These are phyloP conservation scores for Lathyrus oleraceus DNA, from an alignment of 306 rosid genomes.

Conservation along the genomic window DNA sequence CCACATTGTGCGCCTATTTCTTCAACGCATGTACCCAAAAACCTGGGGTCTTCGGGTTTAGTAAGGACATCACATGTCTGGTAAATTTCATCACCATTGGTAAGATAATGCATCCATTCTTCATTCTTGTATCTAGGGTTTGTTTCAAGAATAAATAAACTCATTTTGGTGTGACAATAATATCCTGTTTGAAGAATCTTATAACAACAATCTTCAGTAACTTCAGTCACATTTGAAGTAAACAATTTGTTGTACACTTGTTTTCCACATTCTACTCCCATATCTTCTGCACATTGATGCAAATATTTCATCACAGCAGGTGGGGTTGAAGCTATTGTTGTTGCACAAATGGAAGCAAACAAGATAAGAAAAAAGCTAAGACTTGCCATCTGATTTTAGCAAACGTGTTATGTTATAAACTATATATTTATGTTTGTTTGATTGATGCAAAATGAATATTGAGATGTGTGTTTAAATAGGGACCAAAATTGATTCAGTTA, in stretches of 20 bases:
- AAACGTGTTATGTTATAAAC: not conserved
- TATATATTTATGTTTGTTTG: not conserved
- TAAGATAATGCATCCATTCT: not conserved
- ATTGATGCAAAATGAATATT: not conserved
- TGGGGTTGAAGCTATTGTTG: not conserved
- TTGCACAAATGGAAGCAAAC: not conserved
- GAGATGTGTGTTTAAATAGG: conserved; percentile 2
- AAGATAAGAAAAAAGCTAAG: not conserved
- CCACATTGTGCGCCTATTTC: not conserved
- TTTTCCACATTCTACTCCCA: not conserved
- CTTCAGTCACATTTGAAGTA: not conserved
- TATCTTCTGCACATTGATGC: not conserved
- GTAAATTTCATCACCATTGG: conserved; percentile 1
- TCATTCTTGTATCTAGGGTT: not conserved
- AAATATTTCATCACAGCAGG: not conserved
- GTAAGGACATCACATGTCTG: conserved; percentile 19
- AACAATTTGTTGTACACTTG: not conserved
- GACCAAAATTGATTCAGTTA: not conserved
- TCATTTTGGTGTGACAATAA: conserved; percentile 8
- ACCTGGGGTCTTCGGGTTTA: not conserved
- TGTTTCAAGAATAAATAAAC: not conserved
- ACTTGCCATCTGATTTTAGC: conserved; percentile 5
- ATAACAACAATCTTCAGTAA: not conserved
- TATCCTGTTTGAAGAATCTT: not conserved
- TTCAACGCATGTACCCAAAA: not conserved